Evolutionary conservation across 495 filamentous ascomycete genomes (phyloP), one percentile per base, ranked within the genome.

Genomic region (Penicillium lividum): DNA sequence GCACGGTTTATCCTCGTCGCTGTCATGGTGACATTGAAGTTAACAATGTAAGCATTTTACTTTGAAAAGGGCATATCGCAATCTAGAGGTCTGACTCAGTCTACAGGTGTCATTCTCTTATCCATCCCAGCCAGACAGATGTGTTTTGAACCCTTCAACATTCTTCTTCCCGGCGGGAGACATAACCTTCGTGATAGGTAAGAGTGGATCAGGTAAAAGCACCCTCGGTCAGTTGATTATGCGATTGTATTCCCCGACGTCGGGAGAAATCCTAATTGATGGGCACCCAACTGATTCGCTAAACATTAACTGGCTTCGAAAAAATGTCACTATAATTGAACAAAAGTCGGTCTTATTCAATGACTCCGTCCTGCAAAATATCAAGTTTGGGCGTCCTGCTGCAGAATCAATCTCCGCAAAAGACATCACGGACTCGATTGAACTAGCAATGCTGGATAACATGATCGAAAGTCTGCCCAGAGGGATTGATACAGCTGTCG

Each of bases 161-260:
- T 83, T 96, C 46, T 80, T 79, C 59, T 96, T 98, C 59, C 82
- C 84, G 2, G 78, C 88, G 0, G 86, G 89, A 0, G 76, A 89
- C 64, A 87, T 89, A 5, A 91, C 85, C 4, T 98, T 95, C 60
- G 78, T 98, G 7, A 82, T 97, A 53, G 94, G 94, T 3, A 80
- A 80, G 53, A 96, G 92, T 62, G 94, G 94, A 2, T 96, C 92
- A 11, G 94, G 94, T 0, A 98, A 98, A 68, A 96, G 90, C 65
- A 98, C 94, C 0, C 66, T 98, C 8, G 85, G 86, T 3, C 92
- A 91, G 64, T 73, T 98, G 3, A 75, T 98, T 3, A 73, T 91
- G 51, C 81, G 86, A 31, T 90, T 93, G 65, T 97, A 97, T 64
- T 71, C 81, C 9, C 84, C 90, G 3, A 72, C 69, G 0, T 72